A percentile compares a stretch with the other conserved stretches of the same genome.
phyloP scores from a whole-genome alignment of 192 early-diverging fungal genomes.

The Spizellomyces punctatus region DNA sequence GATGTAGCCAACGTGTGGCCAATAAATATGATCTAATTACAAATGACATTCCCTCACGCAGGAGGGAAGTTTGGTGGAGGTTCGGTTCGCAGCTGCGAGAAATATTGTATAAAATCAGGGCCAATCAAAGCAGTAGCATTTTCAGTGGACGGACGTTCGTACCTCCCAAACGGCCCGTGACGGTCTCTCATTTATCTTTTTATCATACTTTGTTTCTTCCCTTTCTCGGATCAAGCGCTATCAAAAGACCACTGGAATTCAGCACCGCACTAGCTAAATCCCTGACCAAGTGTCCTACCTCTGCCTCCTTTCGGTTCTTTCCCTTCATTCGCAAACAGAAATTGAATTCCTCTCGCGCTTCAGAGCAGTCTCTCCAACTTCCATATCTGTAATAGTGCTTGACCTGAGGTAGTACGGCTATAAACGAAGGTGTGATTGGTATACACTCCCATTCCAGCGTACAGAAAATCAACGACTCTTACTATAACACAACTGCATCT shows the following conservation, averaged over 20 bases:
- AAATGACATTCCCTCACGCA: slow-evolving; percentile 3
- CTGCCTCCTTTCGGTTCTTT: slow-evolving; percentile 35
- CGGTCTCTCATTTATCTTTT: slow-evolving; percentile 40
- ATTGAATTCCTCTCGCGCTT: slow-evolving; percentile 40
- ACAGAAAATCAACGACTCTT: slow-evolving; percentile 3
- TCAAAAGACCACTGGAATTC: background rate
- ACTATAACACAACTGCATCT: slow-evolving; percentile 49
- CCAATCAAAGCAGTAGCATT: background rate
- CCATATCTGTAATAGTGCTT: slow-evolving; percentile 56
- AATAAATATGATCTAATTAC: background rate
- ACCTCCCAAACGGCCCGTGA: slow-evolving; percentile 50
- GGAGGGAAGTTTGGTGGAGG: slow-evolving; percentile 37
- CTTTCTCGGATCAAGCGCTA: slow-evolving; percentile 35
- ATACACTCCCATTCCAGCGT: background rate
- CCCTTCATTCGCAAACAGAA: slow-evolving; percentile 50
- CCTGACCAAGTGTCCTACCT: slow-evolving; percentile 21
- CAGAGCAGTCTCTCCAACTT: slow-evolving; percentile 45
- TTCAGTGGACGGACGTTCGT: background rate
- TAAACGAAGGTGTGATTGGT: background rate
- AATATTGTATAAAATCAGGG: background rate
- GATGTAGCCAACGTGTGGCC: background rate
- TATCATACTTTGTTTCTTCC: slow-evolving; percentile 37
- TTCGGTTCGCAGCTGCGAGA: slow-evolving; percentile 27
- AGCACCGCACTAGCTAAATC: background rate
- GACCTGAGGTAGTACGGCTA: slow-evolving; percentile 48